These are phyloP conservation scores for Bothriochloa decipiens DNA, from an alignment of 176 grass and related monocot genomes.

Conservation along the genomic window DNA sequence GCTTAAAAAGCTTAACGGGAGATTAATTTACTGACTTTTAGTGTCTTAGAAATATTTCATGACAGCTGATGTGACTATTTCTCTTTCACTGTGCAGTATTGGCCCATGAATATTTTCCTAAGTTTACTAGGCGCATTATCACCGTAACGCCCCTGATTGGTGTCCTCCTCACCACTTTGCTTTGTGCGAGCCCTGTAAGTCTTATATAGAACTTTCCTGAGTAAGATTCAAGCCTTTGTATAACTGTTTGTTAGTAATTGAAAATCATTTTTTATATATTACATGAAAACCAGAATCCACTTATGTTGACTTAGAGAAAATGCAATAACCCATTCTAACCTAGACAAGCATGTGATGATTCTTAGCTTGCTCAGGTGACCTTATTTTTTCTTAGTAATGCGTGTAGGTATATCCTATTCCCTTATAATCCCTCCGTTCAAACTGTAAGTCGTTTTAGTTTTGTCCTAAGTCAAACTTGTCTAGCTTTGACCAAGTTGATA, in stretches of 20 bases:
- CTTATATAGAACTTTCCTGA: slow-evolving; percentile 19
- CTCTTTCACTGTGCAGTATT: slow-evolving; percentile 64
- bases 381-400: slow-evolving; percentile 10
- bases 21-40: slow-evolving; percentile 4
- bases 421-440: not conserved
- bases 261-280: slow-evolving; percentile 20
- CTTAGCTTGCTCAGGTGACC: not conserved
- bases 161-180: slow-evolving; percentile 91
- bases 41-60: slow-evolving; percentile 25
- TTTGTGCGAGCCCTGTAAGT: slow-evolving; percentile 98
- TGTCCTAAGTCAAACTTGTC: not conserved
- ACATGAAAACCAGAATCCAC: not conserved
- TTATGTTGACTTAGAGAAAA: slow-evolving; percentile 20
- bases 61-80: slow-evolving; percentile 31
- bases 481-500: not conserved
- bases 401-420: not conserved
- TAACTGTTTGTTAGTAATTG: not conserved
- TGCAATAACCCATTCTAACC: slow-evolving; percentile 12
- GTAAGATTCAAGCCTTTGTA: slow-evolving; percentile 30
- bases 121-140: slow-evolving; percentile 81
- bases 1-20: slow-evolving; percentile 28
- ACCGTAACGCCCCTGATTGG: slow-evolving; percentile 80
- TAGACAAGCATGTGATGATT: slow-evolving; percentile 7
- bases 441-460: not conserved
- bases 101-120: slow-evolving; percentile 86